Evolutionary conservation across 139 green algal genomes (phyloP).

Genomic region (Coelastrella sp.): DNA sequence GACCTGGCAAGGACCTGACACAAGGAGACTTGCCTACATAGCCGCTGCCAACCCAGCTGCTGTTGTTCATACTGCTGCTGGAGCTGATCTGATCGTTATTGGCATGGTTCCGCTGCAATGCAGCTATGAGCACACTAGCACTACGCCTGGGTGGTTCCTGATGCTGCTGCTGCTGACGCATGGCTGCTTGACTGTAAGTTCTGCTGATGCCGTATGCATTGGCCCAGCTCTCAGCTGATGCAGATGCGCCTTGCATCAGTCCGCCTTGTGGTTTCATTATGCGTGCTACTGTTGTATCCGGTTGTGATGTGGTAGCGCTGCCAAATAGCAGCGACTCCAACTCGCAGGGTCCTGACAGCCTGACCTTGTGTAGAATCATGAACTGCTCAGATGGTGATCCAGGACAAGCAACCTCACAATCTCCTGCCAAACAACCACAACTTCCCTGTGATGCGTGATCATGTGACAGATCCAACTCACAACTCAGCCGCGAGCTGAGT

Average conservation of each 20-base stretch:
- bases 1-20: no score
- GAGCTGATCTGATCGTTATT: neutral
- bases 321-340: constrained; percentile 42
- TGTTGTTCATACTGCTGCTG: neutral
- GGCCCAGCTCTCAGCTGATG: no score
- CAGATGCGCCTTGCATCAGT: no score
- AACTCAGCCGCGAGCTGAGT: constrained; percentile 32
- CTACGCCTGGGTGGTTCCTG: neutral
- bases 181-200: neutral
- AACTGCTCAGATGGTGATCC: neutral
- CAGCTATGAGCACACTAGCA: neutral
- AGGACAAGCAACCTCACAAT: no score
- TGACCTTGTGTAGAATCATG: constrained; percentile 35
- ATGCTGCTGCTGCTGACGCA: neutral
- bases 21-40: no score
- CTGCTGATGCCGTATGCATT: neutral
- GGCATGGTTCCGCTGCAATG: neutral
- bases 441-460: neutral
- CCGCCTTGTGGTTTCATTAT: neutral
- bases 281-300: constrained; percentile 33
- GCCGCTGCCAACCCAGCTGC: no score
- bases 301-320: constrained; percentile 12
- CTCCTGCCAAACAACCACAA: neutral
- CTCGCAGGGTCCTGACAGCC: constrained; percentile 17
- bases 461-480: constrained; percentile 33